Evolutionary conservation across 23 red algal genomes (phyloP).

Genomic region (Chondrus crispus): DNA sequence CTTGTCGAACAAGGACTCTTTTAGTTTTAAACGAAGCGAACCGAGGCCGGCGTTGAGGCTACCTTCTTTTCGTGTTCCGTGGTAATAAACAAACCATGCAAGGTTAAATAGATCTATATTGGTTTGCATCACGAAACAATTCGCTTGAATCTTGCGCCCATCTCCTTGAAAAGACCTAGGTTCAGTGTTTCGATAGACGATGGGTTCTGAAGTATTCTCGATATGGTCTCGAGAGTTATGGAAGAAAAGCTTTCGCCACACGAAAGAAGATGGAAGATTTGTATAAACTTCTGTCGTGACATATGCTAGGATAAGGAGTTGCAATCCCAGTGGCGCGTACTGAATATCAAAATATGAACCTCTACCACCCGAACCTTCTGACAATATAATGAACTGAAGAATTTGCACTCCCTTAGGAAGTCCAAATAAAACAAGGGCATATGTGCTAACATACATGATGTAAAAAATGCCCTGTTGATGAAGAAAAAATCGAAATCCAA

Average conservation of each 20-base stretch:
- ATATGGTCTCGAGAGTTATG: not conserved
- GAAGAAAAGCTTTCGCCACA: not conserved
- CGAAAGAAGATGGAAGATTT: slow-evolving; percentile 46
- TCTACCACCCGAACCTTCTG: not conserved
- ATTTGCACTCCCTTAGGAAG: slow-evolving; percentile 45
- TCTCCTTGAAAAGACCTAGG: slow-evolving; percentile 6
- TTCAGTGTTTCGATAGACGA: slow-evolving; percentile 34
- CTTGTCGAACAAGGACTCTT: slow-evolving; percentile 21
- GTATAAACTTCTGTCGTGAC: slow-evolving; percentile 59
- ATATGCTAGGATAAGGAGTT: slow-evolving; percentile 43
- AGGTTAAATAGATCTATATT: slow-evolving; percentile 70
- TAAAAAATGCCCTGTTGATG: slow-evolving; percentile 59
- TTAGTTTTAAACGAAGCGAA: slow-evolving; percentile 23
- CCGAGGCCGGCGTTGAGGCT: not conserved
- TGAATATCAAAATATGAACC: slow-evolving; percentile 66
- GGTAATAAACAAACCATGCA: slow-evolving; percentile 80
- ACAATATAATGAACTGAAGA: slow-evolving; percentile 27
- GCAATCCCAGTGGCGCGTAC: slow-evolving; percentile 11
- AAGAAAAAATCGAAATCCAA: slow-evolving; percentile 74
- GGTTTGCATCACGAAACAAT: slow-evolving; percentile 73
- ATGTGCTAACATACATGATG: slow-evolving; percentile 18
- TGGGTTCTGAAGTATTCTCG: not conserved
- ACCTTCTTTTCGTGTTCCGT: slow-evolving; percentile 48
- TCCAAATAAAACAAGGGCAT: slow-evolving; percentile 27
- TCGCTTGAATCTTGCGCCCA: not conserved